Conservation (phyloP, 2,329 filamentous ascomycete species). For the Pestalotiopsis sp. region DNA sequence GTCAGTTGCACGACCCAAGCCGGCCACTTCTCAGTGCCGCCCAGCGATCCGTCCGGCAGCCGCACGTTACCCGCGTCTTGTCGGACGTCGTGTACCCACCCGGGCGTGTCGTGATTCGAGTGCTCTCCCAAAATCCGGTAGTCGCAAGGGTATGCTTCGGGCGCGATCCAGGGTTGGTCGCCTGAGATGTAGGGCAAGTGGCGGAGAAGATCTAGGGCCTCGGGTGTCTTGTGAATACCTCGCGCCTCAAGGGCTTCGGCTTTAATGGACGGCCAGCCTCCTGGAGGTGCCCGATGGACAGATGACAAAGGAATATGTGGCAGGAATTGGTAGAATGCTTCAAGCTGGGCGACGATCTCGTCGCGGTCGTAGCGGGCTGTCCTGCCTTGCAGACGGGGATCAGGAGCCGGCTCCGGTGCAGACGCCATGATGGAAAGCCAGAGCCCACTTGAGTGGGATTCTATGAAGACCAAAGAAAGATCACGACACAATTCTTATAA, state of each 20-base stretch:
- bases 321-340: neutral
- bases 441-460: too few relatives aligned
- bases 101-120: neutral
- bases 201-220: slow-evolving; percentile 5
- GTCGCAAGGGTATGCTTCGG: slow-evolving; percentile 1
- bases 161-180: slow-evolving; percentile 3
- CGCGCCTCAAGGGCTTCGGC: neutral
- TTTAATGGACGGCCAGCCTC: slow-evolving; percentile 3
- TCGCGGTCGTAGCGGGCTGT: neutral
- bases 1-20: slow-evolving; percentile 7
- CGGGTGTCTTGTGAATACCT: slow-evolving; percentile 1
- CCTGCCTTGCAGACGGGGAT: neutral
- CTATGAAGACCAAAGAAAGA: too few relatives aligned
- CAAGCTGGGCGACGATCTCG: neutral
- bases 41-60: neutral
- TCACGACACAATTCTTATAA: too few relatives aligned
- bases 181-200: slow-evolving; percentile 2
- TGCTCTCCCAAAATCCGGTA: neutral
- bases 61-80: neutral
- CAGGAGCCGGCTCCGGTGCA: neutral
- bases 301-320: neutral
- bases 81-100: neutral
- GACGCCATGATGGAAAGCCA: neutral
- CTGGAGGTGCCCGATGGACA: neutral
- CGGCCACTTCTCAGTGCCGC: neutral